These are phyloP conservation scores for Chytriomyces sp. DNA, from an alignment of 192 early-diverging fungal species.

Conservation along the genomic window DNA sequence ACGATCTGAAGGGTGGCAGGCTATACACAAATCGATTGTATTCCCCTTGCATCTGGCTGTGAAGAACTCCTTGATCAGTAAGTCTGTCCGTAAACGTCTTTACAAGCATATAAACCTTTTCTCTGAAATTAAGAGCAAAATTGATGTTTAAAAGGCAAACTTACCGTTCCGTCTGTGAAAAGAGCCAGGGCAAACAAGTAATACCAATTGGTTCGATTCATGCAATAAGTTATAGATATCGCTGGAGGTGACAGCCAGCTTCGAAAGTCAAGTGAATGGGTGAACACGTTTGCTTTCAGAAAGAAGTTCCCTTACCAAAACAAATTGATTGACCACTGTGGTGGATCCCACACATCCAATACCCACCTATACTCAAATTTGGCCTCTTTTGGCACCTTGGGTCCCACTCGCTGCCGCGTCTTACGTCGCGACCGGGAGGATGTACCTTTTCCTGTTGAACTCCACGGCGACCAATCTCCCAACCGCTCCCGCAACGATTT, in stretches of 20 bases:
- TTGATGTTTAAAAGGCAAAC: not conserved
- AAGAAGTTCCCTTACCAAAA: constrained; percentile 20
- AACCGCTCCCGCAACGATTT: constrained; percentile 1
- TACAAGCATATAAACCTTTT: constrained; percentile 4
- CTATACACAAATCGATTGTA: constrained; percentile 34
- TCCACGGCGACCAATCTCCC: constrained; percentile 18
- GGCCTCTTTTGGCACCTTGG: not conserved
- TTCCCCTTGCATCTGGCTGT: constrained; percentile 13
- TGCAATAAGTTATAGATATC: not conserved
- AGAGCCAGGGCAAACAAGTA: constrained; percentile 11
- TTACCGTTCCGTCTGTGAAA: constrained; percentile 11
- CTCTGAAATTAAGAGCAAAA: not conserved
- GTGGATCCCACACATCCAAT: constrained; percentile 20
- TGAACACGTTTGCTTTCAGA: not conserved
- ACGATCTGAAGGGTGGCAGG: constrained; percentile 26
- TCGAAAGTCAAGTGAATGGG: not conserved
- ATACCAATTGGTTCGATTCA: constrained; percentile 23
- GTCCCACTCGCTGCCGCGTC: constrained; percentile 3
- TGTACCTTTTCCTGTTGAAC: not conserved
- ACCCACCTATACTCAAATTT: constrained; percentile 26
- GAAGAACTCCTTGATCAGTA: constrained; percentile 18
- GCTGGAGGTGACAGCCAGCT: constrained; percentile 24
- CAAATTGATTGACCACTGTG: constrained; percentile 18
- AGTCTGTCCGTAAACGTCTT: not conserved
- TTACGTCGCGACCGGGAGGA: not conserved